Base-by-base conservation (phyloP, 768 basidiomycete species). In the Lactarius hatsudake region DNA sequence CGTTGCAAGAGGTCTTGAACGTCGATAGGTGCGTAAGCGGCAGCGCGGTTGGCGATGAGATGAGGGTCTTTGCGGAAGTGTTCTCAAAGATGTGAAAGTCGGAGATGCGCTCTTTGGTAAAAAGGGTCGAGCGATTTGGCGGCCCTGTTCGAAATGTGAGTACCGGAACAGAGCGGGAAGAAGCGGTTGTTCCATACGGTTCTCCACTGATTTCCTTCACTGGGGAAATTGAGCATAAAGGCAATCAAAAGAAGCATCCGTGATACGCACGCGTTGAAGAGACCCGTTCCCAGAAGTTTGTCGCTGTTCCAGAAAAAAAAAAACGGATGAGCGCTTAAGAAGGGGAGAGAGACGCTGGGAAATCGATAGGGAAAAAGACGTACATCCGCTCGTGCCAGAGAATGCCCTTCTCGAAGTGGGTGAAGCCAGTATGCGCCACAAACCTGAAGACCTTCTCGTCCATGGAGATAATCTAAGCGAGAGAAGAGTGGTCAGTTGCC, bases 251-350 rank as follows among this genome's bases (percentile, higher is more conserved):
- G 63, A 59, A 56, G 58, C 36, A 17, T 36, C 43, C 6, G 9
- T 51, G 32, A 55, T 59, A 59, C 82, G 71, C 84, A 83, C 2
- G 82, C 80, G 67, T 84, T 86, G 74, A 87, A 86, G 7, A 87
- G 80, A 7, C 86, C 86, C 0, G 77, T 80, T 18, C 85, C 85
- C 18, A 85, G 71, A 17, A 84, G 53, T 42, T 71, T 71, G 36
- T 69, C 68, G n/a, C 65, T 66, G 67, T 61, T 45, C 17, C 13
- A 53, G 51, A 53, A 53, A 26, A n/a, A n/a, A n/a, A n/a, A n/a
- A 42, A n/a, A 7, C 3, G 5, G 30, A 23, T 10, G n/a, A 23
- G 65, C 55, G 48, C 53, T 62, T 63, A 38, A 63, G 40, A 15
- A 48, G 38, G 56, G 36, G 38, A n/a, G n/a, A n/a, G 36, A 34